These are phyloP conservation scores for Thraustochytrium striatum DNA, from an alignment of 352 stramenopile genomes.

Conservation along the genomic window DNA sequence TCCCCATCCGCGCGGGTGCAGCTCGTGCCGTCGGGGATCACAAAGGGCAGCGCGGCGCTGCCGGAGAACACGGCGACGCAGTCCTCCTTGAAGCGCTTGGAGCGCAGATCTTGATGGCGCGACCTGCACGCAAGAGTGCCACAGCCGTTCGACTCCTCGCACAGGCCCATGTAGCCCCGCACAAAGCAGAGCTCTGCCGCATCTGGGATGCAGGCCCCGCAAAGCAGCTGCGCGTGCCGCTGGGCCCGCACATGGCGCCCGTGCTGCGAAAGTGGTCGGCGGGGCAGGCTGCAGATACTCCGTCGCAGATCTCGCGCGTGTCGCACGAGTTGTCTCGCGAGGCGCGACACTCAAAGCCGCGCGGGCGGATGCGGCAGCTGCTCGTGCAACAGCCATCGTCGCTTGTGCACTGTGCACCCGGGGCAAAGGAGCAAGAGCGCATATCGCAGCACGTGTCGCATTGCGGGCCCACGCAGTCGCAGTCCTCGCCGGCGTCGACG, in stretches of 20 bases:
- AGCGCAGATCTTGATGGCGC: neutral
- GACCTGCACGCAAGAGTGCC: neutral
- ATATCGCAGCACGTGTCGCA: conserved; percentile 35
- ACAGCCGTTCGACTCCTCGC: neutral
- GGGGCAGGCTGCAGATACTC: neutral
- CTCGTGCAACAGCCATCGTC: conserved; percentile 18
- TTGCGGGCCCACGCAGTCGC: conserved; percentile 23
- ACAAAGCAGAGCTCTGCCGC: neutral
- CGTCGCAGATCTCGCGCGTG: neutral
- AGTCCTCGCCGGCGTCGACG: conserved; percentile 31
- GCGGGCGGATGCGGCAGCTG: neutral
- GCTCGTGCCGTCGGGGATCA: neutral
- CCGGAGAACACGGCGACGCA: neutral
- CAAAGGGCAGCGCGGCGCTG: neutral
- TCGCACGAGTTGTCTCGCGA: neutral
- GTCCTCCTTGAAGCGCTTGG: neutral
- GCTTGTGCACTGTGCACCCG: neutral
- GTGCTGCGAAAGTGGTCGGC: neutral
- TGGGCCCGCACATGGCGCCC: neutral
- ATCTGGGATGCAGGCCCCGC: neutral
- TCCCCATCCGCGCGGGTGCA: no score
- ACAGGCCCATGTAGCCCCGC: neutral
- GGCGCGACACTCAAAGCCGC: neutral
- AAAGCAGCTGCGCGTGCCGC: neutral
- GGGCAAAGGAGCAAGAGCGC: neutral